Evolutionary conservation across 129 eudicot species (phyloP), one percentile per base, ranked within the genome.

Genomic region (Ambrosia trifida): DNA sequence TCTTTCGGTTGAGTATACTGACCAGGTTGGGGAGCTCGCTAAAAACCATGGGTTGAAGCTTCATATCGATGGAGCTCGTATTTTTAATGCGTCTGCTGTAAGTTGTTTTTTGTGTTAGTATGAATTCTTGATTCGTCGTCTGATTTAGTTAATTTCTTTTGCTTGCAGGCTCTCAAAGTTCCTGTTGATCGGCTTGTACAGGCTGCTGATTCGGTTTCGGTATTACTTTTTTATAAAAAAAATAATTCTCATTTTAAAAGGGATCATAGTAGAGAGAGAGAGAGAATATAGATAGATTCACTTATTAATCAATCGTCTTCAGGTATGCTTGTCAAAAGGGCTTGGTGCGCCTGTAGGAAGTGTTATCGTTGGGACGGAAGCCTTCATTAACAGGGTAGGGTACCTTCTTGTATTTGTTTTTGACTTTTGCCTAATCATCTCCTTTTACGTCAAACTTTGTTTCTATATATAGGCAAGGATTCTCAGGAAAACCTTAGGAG

Each of bases 171-270:
- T 53, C 95, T 94, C 38, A 90, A 91, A 57, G 94, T 94, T 77
- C 99, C 99, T 33, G 96, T 94, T 68, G 77, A 79, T 67, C 84
- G 97, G 84, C 91, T 94, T 77, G 97, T 90, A 64, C 90, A 87
- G 77, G 97, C 99, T 66, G 99, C 99, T 63, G 99, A 94, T 83
- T 89, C 99, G 8, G 99, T 90, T 68, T 89, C 99, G 71, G 99
- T 94, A 89, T 30, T 56, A 49, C 16, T 70, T 17, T 52, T 10
- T 52, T 9, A 10, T 10, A 47, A 19, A n/a, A n/a, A n/a, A n/a
- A n/a, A n/a, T n/a, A n/a, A n/a, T n/a, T n/a, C n/a, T n/a, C 13
- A 3, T 3, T 66, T 43, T 58, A n/a, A 28, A 44, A 72, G 51
- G 62, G 18, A n/a, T 49, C 18, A 49, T 14, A n/a, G 54, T 49